phyloP scores from a whole-genome alignment of 2,329 filamentous ascomycete species.

The Chalaropsis thielavioides region DNA sequence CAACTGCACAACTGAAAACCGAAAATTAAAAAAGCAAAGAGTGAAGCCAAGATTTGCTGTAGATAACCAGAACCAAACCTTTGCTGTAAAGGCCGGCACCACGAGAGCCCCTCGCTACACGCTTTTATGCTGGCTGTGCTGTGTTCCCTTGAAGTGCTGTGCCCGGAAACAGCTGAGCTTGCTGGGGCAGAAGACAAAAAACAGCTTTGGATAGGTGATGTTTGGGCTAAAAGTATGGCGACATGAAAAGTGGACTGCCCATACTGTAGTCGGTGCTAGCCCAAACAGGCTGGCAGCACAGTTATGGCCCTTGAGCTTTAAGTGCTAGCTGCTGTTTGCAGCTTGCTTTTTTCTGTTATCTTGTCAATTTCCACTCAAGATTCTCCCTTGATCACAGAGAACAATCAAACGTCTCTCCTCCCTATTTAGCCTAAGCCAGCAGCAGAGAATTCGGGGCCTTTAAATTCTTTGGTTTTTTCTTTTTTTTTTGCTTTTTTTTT shows the following conservation, averaged over 20 bases:
- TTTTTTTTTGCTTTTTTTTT: neutral
- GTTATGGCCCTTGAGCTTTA: neutral
- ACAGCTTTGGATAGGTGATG: neutral
- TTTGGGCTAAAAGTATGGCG: neutral
- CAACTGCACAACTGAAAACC: constrained; percentile 1
- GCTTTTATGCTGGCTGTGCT: neutral
- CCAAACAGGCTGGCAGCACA: neutral
- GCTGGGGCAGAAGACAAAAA: neutral
- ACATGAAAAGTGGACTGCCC: neutral
- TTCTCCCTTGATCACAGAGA: neutral
- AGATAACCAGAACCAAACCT: neutral
- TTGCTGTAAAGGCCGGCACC: neutral
- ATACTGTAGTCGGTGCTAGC: neutral
- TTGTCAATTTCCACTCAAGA: neutral
- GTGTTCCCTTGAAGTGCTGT: neutral
- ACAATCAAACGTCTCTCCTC: neutral
- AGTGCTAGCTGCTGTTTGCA: neutral
- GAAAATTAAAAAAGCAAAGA: no score
- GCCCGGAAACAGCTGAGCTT: neutral
- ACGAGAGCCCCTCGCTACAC: neutral
- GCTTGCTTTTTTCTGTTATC: neutral
- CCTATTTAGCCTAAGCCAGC: neutral
- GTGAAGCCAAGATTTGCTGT: neutral
- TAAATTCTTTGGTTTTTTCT: no score
- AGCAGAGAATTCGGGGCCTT: neutral